A percentile compares a stretch with the other conserved stretches of the same genome.
Evolutionary conservation across 2,329 filamentous ascomycete genomes (phyloP).

Genomic region (Diaporthe citriasiana): DNA sequence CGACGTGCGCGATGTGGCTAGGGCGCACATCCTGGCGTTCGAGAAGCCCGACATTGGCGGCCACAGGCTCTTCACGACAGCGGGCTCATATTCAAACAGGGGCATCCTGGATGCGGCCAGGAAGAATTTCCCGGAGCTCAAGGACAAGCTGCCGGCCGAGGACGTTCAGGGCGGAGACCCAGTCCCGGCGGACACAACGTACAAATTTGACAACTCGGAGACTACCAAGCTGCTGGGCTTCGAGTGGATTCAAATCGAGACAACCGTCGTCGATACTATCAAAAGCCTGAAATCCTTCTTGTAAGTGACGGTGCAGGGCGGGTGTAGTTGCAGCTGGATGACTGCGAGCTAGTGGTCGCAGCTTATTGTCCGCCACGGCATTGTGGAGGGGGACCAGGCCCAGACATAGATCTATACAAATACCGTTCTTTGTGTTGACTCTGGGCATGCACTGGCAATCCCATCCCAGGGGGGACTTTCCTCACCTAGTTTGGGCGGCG

Average conservation of each 20-base stretch:
- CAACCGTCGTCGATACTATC: constrained; percentile 73
- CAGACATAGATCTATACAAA: neutral
- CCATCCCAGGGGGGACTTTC: neutral
- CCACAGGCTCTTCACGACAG: constrained; percentile 64
- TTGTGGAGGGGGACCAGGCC: neutral
- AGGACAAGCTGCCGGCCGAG: constrained; percentile 61
- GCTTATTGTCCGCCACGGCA: neutral
- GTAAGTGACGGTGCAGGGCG: constrained; percentile 42
- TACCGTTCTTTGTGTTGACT: neutral
- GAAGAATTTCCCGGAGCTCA: constrained; percentile 64
- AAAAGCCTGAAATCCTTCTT: constrained; percentile 71
- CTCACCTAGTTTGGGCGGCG: neutral
- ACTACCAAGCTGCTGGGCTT: constrained; percentile 73
- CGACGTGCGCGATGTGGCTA: constrained; percentile 69
- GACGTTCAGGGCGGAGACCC: constrained; percentile 60
- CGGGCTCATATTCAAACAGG: constrained; percentile 62
- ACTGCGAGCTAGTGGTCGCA: neutral
- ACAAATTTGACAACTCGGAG: constrained; percentile 69
- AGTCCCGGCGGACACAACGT: constrained; percentile 58
- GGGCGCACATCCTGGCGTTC: constrained; percentile 66
- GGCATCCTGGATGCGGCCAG: constrained; percentile 60
- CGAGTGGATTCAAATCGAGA: constrained; percentile 73
- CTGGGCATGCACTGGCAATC: neutral
- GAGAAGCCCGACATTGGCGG: constrained; percentile 63
- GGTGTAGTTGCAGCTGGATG: neutral